These are phyloP conservation scores for Dactylellina parvicollis DNA, from an alignment of 2,329 filamentous ascomycete genomes.

Conservation along the genomic window DNA sequence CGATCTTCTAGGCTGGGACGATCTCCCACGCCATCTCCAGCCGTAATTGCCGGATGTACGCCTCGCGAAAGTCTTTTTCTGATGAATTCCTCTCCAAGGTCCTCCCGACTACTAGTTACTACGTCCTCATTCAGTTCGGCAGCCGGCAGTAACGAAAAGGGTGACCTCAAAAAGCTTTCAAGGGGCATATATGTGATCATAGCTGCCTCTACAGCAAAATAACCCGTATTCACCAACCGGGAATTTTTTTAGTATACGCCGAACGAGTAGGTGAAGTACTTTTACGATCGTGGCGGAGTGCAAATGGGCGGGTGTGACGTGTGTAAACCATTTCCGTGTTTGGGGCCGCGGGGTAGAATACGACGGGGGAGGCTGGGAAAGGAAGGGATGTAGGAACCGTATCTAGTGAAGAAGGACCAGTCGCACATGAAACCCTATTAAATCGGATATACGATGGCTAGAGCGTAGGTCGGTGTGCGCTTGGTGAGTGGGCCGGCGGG, in stretches of 20 bases:
- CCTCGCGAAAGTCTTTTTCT: constrained; percentile 23
- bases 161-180: constrained; percentile 10
- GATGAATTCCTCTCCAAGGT: constrained; percentile 9
- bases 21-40: constrained; percentile 21
- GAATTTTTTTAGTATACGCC: constrained; percentile 15
- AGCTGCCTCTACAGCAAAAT: constrained; percentile 19
- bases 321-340: constrained; percentile 38
- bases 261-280: constrained; percentile 24
- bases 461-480: constrained; percentile 27
- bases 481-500: constrained; percentile 2
- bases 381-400: constrained; percentile 20
- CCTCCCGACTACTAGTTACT: constrained; percentile 9
- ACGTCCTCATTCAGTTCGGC: constrained; percentile 33
- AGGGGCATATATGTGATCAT: constrained; percentile 22
- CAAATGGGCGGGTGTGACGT: constrained; percentile 1
- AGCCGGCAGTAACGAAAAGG: constrained; percentile 38
- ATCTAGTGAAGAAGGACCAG: constrained; percentile 17
- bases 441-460: constrained; percentile 37
- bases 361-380: constrained; percentile 18
- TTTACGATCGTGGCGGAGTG: constrained; percentile 4
- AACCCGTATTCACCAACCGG: constrained; percentile 7
- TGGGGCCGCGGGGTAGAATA: constrained; percentile 11
- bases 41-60: constrained; percentile 31
- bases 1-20: constrained; percentile 24
- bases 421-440: constrained; percentile 24